These are phyloP conservation scores for Pelagophyceae sp. DNA, from an alignment of 352 stramenopile genomes.

Conservation along the genomic window DNA sequence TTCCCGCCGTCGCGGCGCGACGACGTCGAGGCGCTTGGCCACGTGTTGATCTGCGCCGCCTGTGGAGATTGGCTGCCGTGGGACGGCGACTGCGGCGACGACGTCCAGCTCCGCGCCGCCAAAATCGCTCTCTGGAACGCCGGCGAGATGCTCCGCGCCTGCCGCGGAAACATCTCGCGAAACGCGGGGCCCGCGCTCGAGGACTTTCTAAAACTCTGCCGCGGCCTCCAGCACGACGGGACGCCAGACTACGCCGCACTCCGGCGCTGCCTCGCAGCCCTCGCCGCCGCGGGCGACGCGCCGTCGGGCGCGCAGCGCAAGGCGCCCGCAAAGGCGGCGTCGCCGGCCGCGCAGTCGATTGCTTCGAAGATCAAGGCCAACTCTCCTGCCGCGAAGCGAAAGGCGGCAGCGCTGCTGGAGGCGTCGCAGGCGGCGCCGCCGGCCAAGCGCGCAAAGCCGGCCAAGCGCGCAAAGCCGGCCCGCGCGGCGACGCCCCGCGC, in stretches of 20 bases:
- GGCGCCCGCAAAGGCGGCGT: too few species aligned
- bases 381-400: too few species aligned
- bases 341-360: too few species aligned
- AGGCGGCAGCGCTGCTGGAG: too few species aligned
- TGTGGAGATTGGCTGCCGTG: not conserved
- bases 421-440: too few species aligned
- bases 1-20: not conserved
- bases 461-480: too few species aligned
- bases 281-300: too few species aligned
- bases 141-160: not conserved
- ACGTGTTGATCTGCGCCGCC: slow-evolving; percentile 2
- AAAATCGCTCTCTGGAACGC: not conserved
- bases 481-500: too few species aligned
- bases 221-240: not conserved
- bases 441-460: too few species aligned
- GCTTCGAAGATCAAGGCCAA: too few species aligned
- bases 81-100: not conserved
- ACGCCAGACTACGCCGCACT: slow-evolving; percentile 5
- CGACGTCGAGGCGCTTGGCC: slow-evolving; percentile 16
- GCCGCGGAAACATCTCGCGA: not conserved
- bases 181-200: not conserved
- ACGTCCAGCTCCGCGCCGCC: not conserved
- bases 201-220: not conserved
- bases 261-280: not conserved
- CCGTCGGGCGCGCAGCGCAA: too few species aligned